These are phyloP conservation scores for Tympanopsis confertula DNA, from an alignment of 2,329 filamentous ascomycete species.

Conservation along the genomic window DNA sequence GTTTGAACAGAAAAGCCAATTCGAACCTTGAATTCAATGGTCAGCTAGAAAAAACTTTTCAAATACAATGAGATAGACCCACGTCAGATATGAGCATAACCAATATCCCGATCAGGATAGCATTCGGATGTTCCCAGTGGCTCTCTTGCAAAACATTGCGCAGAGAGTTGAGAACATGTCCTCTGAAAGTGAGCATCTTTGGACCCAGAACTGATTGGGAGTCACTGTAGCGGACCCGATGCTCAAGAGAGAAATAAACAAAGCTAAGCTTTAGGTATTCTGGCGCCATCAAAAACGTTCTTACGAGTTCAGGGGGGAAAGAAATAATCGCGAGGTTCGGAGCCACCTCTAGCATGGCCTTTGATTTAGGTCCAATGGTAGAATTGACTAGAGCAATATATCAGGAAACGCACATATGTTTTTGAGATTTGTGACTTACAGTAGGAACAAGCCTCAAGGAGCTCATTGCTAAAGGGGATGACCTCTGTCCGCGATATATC, in stretches of 20 bases:
- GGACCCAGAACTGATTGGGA: conserved; percentile 8
- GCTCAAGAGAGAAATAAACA: conserved; percentile 18
- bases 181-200: conserved; percentile 16
- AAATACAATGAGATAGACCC: conserved; percentile 4
- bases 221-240: conserved; percentile 15
- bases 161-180: conserved; percentile 16
- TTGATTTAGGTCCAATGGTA: conserved; percentile 17
- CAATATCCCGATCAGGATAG: conserved; percentile 17
- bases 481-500: conserved; percentile 5
- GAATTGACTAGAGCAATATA: conserved; percentile 12
- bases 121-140: conserved; percentile 9
- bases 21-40: conserved; percentile 10
- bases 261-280: conserved; percentile 15
- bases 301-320: conserved; percentile 10
- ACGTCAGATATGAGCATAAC: conserved; percentile 19
- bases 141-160: conserved; percentile 11
- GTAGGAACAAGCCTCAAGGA: conserved; percentile 14
- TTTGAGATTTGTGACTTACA: conserved; percentile 12
- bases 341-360: conserved; percentile 12
- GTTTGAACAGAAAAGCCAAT: conserved; percentile 13
- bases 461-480: conserved; percentile 8
- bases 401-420: conserved; percentile 2
- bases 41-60: not conserved
- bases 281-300: conserved; percentile 8
- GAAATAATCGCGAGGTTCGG: conserved; percentile 12